Percentiles rank a stretch among this genome's conserved stretches.
phyloP scores from a whole-genome alignment of 1,284 basidiomycete genomes.

The Marasmius fiardii region DNA sequence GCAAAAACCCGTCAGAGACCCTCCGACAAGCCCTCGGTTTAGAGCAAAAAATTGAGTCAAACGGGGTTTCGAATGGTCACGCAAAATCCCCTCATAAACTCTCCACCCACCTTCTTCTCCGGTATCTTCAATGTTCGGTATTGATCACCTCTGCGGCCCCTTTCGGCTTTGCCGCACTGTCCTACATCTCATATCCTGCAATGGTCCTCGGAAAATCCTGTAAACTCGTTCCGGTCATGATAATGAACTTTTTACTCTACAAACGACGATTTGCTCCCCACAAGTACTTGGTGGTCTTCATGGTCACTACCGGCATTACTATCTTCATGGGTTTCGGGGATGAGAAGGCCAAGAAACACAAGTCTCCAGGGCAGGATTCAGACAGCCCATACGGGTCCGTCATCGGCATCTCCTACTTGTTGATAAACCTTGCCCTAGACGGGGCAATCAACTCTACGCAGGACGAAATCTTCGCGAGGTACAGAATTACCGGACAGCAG shows the following conservation, averaged over 20 bases:
- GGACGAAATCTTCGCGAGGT: slow-evolving; percentile 88
- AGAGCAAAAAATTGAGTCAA: slow-evolving; percentile 9
- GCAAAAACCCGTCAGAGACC: slow-evolving; percentile 52
- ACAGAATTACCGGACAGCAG: slow-evolving; percentile 87
- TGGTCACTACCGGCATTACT: slow-evolving; percentile 92
- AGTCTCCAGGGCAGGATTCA: slow-evolving; percentile 23
- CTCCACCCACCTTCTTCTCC: slow-evolving; percentile 52
- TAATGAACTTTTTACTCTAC: slow-evolving; percentile 92
- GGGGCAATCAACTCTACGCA: slow-evolving; percentile 97
- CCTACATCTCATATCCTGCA: slow-evolving; percentile 95
- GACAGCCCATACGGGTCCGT: slow-evolving; percentile 48
- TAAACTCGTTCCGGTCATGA: slow-evolving; percentile 95
- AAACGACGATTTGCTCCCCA: slow-evolving; percentile 87
- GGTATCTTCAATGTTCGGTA: slow-evolving; percentile 80
- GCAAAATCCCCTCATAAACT: slow-evolving; percentile 29
- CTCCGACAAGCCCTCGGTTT: slow-evolving; percentile 53
- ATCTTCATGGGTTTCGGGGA: slow-evolving; percentile 91
- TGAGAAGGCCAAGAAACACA: slow-evolving; percentile 47
- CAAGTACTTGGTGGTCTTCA: slow-evolving; percentile 91
- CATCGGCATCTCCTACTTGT: slow-evolving; percentile 70
- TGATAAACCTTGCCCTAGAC: slow-evolving; percentile 88
- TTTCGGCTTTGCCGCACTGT: slow-evolving; percentile 92
- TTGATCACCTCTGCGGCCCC: slow-evolving; percentile 92
- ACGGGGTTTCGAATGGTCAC: slow-evolving; percentile 26
- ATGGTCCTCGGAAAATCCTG: slow-evolving; percentile 99